phyloP scores from a whole-genome alignment of 306 rosid genomes.

The Vigna reflexopilosa region DNA sequence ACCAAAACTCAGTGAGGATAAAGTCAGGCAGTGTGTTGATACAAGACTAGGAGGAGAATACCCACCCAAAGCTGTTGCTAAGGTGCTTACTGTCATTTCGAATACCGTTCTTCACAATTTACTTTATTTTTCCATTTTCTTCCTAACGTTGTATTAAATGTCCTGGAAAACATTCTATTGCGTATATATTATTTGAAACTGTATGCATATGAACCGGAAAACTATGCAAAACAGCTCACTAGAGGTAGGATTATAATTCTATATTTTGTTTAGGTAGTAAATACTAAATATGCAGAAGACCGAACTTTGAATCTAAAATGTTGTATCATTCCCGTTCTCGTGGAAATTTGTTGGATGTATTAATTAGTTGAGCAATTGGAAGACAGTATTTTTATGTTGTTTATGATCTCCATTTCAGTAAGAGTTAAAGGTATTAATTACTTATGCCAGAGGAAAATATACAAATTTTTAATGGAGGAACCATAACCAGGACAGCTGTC shows the following conservation, averaged over 20 bases:
- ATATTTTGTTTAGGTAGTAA: slow-evolving; percentile 16
- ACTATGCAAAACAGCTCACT: slow-evolving; percentile 10
- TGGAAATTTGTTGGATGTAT: slow-evolving; percentile 18
- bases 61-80: slow-evolving; percentile 95
- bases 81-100: slow-evolving; percentile 53
- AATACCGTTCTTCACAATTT: slow-evolving; percentile 1
- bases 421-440: neutral
- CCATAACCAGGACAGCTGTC: neutral
- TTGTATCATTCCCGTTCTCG: slow-evolving; percentile 5
- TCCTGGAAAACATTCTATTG: slow-evolving; percentile 10
- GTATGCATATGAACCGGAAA: slow-evolving; percentile 33
- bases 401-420: neutral
- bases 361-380: slow-evolving; percentile 20
- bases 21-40: slow-evolving; percentile 91
- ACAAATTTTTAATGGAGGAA: neutral
- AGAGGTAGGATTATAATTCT: slow-evolving; percentile 11
- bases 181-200: slow-evolving; percentile 32
- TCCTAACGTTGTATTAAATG: slow-evolving; percentile 29
- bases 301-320: slow-evolving; percentile 8
- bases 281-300: slow-evolving; percentile 34
- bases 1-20: slow-evolving; percentile 94
- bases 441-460: slow-evolving; percentile 26
- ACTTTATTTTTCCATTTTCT: neutral
- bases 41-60: slow-evolving; percentile 84
- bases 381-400: slow-evolving; percentile 1